These are phyloP conservation scores for Crotalaria pallida DNA, from an alignment of 306 rosid species.

Conservation along the genomic window DNA sequence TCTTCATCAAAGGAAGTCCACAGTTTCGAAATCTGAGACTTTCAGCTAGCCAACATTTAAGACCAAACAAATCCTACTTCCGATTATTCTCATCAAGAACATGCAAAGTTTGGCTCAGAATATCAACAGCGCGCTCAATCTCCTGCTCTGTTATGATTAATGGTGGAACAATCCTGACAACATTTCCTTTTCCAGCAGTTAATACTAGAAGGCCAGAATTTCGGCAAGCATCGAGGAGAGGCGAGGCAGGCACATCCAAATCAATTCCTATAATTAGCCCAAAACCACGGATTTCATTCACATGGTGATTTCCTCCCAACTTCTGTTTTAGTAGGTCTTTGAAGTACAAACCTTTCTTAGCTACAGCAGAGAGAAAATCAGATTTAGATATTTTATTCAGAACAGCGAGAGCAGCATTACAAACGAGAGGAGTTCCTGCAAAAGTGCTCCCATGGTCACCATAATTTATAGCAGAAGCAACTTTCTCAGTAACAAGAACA, in stretches of 20 bases:
- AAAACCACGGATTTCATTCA: conserved; percentile 64
- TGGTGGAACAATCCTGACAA: conserved; percentile 88
- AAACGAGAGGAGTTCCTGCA: conserved; percentile 74
- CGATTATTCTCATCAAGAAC: conserved; percentile 43
- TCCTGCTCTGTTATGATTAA: conserved; percentile 76
- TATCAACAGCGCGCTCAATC: conserved; percentile 60
- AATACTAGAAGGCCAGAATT: conserved; percentile 60
- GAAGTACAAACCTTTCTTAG: conserved; percentile 60
- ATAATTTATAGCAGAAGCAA: conserved; percentile 62
- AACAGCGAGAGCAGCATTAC: conserved; percentile 70
- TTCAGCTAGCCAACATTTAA: not conserved
- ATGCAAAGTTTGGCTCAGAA: conserved; percentile 40
- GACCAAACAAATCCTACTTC: conserved; percentile 22
- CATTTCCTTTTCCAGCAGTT: conserved; percentile 86
- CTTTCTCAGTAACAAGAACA: conserved; percentile 62
- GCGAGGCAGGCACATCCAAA: conserved; percentile 59
- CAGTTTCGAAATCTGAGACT: not conserved
- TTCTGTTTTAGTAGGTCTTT: conserved; percentile 62
- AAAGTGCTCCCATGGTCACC: conserved; percentile 97
- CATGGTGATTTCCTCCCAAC: conserved; percentile 63
- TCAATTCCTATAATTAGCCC: conserved; percentile 85
- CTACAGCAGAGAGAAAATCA: conserved; percentile 53
- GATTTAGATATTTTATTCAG: conserved; percentile 63
- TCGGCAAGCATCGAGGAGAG: conserved; percentile 73
- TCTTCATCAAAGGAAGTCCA: not conserved